Conservation (phyloP, 1,284 basidiomycete species). For the Pholiota adiposa region DNA sequence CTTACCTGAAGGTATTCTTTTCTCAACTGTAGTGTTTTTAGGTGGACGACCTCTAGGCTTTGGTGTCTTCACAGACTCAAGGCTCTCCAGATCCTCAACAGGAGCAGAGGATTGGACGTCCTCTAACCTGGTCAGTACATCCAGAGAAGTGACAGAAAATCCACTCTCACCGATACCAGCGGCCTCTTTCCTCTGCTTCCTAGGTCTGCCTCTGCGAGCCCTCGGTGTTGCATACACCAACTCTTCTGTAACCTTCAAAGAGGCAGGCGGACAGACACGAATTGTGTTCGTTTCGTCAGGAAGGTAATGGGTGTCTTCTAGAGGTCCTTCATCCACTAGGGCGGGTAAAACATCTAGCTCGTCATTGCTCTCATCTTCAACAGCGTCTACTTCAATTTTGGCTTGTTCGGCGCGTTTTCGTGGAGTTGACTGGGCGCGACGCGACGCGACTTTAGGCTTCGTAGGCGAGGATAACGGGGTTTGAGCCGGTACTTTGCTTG, state of each 20-base stretch:
- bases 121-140: background rate
- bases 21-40: background rate
- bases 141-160: too few relatives aligned
- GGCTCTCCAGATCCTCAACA: background rate
- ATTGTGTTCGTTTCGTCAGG: constrained; percentile 6
- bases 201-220: background rate
- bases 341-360: background rate
- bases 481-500: background rate
- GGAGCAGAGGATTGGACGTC: background rate
- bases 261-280: background rate
- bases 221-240: background rate
- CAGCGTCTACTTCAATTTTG: background rate
- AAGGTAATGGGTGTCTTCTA: background rate
- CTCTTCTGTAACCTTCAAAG: background rate
- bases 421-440: constrained; percentile 1
- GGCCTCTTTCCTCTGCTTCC: background rate
- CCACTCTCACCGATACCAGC: background rate
- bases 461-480: background rate
- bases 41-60: background rate
- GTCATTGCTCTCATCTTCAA: background rate
- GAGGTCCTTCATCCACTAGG: background rate
- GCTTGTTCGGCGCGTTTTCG: background rate
- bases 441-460: constrained; percentile 11
- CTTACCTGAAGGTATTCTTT: background rate
- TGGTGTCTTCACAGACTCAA: background rate